These are phyloP conservation scores for Sugiyamaella novakii DNA, from an alignment of 1,139 yeast genomes.

Conservation along the genomic window DNA sequence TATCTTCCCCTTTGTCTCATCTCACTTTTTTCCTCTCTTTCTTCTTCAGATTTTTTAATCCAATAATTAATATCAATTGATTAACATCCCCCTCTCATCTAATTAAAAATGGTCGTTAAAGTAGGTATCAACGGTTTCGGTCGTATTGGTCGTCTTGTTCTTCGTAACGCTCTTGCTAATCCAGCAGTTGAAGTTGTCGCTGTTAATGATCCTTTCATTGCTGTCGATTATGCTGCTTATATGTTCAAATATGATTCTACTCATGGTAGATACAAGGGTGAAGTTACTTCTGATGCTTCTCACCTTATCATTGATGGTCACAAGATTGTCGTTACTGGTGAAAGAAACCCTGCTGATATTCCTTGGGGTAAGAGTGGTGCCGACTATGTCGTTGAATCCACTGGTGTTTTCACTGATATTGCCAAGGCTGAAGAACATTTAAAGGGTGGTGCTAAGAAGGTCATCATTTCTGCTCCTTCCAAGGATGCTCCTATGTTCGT, in stretches of 20 bases:
- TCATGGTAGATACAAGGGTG: constrained; percentile 76
- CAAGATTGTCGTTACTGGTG: constrained; percentile 68
- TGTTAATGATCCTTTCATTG: constrained; percentile 82
- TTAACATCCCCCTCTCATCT: neutral
- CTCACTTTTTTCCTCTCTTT: neutral
- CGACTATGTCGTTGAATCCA: constrained; percentile 81
- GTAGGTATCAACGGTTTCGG: constrained; percentile 91
- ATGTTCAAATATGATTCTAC: constrained; percentile 89
- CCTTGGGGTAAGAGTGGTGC: constrained; percentile 84
- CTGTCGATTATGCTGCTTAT: constrained; percentile 81
- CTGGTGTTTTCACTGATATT: constrained; percentile 81
- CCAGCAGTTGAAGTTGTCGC: constrained; percentile 74
- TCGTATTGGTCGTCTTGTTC: constrained; percentile 81
- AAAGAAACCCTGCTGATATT: constrained; percentile 74
- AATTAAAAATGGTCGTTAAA: constrained; percentile 45
- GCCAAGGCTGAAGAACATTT: constrained; percentile 81
- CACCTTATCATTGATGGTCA: constrained; percentile 67
- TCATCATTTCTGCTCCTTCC: constrained; percentile 85
- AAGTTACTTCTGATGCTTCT: constrained; percentile 60
- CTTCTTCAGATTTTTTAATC: neutral
- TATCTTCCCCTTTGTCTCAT: neutral
- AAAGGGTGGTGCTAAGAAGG: constrained; percentile 88
- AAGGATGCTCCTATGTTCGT: constrained; percentile 89
- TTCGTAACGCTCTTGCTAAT: constrained; percentile 74
- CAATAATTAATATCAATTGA: neutral